Evolutionary conservation across 371 early-diverging fungal species (phyloP), one percentile per base, ranked within the genome.

Genomic region (Smittium culicis): DNA sequence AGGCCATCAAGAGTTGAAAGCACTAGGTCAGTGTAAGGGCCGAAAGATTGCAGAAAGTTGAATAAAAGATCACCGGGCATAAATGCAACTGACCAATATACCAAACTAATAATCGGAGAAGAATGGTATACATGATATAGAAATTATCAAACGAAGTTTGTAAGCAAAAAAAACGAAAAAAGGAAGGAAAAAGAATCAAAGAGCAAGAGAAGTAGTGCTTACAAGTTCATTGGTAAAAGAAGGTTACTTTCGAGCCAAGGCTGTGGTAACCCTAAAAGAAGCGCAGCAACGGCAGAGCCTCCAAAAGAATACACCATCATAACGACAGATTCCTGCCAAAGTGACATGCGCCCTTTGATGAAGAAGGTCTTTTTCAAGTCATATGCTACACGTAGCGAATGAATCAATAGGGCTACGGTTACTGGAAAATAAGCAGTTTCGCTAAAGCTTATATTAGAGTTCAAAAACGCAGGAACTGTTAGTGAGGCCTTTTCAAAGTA

Each of bases 281-380:
- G 71, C 34, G 73, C 73, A 2, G 32, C 25, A 14, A 33, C 25
- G 32, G 5, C 11, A 25, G 75, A 71, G 8, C 78, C 78, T 67
- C 78, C 78, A 34, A 78, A 74, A n/a, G 78, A 74, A 34, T 76
- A 78, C 17, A 73, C 72, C 29, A 77, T 72, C 77, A 76, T 74
- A 27, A 69, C 67, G 57, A 75, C 70, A 35, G 77, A 68, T 61
- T 77, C 78, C 55, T 78, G 78, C 56, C 68, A 54, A 57, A 72
- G 33, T 24, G 71, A 71, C n/a, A 68, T 68, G 34, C 74, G 71
- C 0, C 77, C 78, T 34, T 20, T 67, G 1, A 57, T 32, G 30
- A 72, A 69, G 65, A 71, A 34, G 34, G 65, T 62, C 69, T 76
- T 78, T 73, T 77, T 76, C 64, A 78, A 76, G 62, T 74, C 78